Percentiles rank a stretch among this genome's conserved stretches.
Evolutionary conservation across 2,329 filamentous ascomycete species (phyloP).

Genomic region (Botrytis tulipae): DNA sequence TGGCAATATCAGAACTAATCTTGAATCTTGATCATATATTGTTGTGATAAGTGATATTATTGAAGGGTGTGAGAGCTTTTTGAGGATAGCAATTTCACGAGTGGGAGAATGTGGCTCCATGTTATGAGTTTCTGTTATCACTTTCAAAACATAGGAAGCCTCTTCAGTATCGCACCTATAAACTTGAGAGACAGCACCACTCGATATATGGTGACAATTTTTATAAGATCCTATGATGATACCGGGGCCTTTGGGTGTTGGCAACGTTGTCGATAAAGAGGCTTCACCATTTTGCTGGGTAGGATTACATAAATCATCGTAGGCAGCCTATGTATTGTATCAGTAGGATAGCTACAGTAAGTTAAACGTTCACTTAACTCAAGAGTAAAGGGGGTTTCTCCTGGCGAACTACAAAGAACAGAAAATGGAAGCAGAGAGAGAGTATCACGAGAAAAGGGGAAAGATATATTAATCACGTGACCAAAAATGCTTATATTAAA

Average conservation of each 20-base stretch:
- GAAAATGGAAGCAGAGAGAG: neutral
- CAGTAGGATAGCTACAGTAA: neutral
- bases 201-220: conserved; percentile 54
- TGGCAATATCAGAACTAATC: conserved; percentile 79
- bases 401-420: neutral
- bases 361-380: neutral
- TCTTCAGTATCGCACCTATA: conserved; percentile 59
- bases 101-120: conserved; percentile 78
- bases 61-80: conserved; percentile 53
- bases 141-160: conserved; percentile 65
- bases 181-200: conserved; percentile 78
- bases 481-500: neutral
- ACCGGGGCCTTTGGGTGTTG: conserved; percentile 37
- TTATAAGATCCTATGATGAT: conserved; percentile 53
- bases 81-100: conserved; percentile 75
- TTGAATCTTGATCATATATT: conserved; percentile 68
- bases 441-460: neutral
- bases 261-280: conserved; percentile 24
- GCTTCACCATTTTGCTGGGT: conserved; percentile 28
- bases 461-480: neutral
- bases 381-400: neutral
- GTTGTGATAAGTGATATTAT: conserved; percentile 70
- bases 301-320: conserved; percentile 46
- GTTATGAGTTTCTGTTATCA: conserved; percentile 72
- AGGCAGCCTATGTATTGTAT: conserved; percentile 45